Base-by-base conservation (phyloP, 2,329 filamentous ascomycete species). In the Exophiala dermatitidis region DNA sequence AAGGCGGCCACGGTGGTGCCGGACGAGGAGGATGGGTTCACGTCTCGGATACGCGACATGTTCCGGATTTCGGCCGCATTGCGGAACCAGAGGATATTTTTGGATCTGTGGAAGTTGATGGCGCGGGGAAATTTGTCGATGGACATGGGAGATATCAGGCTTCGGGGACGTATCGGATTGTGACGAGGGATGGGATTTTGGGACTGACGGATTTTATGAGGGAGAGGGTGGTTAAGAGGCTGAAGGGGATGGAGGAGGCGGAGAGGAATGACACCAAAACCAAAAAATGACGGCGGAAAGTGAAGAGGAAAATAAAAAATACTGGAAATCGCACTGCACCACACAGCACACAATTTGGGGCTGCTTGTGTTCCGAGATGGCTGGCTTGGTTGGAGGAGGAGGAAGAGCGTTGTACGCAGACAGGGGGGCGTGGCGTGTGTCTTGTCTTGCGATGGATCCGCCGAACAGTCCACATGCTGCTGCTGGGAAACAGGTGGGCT, bases 21-120 rank as follows among this genome's bases (percentile, higher is more conserved):
- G 80, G 79, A 1, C 69, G 77, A 58, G 81, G 81, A 19, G 81
- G 81, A 1, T 83, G 76, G 69, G 78, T 84, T 38, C 81, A 84
- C 63, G 72, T 84, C n/a, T 81, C 76, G 36, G 81, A 84, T 62
- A 66, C 67, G 63, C 69, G 81, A 55, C 76, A 78, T 56, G 79
- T 81, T 34, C 81, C 81, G 2, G 81, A 84, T 55, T 84, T 74
- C 66, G 81, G 81, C 1, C 66, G 81, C n/a, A 82, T 83, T 57
- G 78, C 81, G 48, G 74, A 73, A 65, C 81, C 81, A 0, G 81
- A 84, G 64, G 81, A 84, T 67, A 84, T 84, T 46, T 80, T 84
- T 63, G 81, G 81, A 9, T 83, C 80, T 60, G 64, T 84, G 28
- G 81, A 84, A 66, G 77, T 84, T 3, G 80, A 83, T 67, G 73